Percentiles rank a stretch among this genome's conserved stretches.
Conservation (phyloP, 2,329 filamentous ascomycete species). For the Verticillium isaacii region DNA sequence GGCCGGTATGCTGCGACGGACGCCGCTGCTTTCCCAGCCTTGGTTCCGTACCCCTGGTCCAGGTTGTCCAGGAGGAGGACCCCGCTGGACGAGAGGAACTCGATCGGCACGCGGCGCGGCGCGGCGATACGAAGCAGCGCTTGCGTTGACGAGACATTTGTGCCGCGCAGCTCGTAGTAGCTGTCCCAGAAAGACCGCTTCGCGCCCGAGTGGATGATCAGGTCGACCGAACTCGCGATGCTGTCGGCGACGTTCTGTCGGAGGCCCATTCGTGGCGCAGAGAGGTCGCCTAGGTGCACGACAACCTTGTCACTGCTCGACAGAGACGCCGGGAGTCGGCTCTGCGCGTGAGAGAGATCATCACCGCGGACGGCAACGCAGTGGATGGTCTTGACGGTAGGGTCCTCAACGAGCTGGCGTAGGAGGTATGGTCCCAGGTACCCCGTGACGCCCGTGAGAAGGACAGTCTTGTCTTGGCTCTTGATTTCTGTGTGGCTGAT, state of each 20-base stretch:
- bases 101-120: constrained; percentile 22
- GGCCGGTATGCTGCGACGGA: constrained; percentile 8
- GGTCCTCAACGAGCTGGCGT: constrained; percentile 23
- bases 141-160: constrained; percentile 25
- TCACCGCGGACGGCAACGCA: constrained; percentile 33
- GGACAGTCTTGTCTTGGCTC: constrained; percentile 9
- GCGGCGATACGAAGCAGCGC: constrained; percentile 20
- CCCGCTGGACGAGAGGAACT: constrained; percentile 29
- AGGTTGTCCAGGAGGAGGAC: constrained; percentile 17
- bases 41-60: not conserved
- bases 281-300: constrained; percentile 30
- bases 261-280: constrained; percentile 30
- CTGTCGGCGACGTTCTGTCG: constrained; percentile 8
- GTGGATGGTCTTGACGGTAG: constrained; percentile 29
- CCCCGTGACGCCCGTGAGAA: constrained; percentile 33
- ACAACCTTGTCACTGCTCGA: constrained; percentile 20
- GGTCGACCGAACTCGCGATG: constrained; percentile 20
- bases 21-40: constrained; percentile 6
- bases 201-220: constrained; percentile 47
- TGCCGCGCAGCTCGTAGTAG: constrained; percentile 19
- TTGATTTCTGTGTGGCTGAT: too few species aligned
- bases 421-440: constrained; percentile 36
- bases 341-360: not conserved
- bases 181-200: constrained; percentile 25
- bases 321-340: not conserved